Conservation (phyloP, 2,329 filamentous ascomycete species). For the Pestalotiopsis fici region DNA sequence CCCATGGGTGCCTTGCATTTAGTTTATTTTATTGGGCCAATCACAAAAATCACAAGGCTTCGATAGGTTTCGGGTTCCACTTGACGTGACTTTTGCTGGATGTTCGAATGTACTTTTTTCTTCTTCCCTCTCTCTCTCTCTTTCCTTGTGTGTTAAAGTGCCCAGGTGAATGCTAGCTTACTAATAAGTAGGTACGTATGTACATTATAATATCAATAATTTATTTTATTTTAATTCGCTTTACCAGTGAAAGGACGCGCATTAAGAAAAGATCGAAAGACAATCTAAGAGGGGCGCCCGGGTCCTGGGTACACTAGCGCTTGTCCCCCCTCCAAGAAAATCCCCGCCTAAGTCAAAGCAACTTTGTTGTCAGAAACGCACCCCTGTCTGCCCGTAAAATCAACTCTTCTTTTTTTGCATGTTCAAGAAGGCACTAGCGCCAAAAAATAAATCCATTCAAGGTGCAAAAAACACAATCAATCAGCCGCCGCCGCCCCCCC, state of each 20-base stretch:
- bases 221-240: too few relatives aligned
- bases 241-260: too few relatives aligned
- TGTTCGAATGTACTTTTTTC: neutral
- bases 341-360: conserved; percentile 28
- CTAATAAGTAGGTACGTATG: too few relatives aligned
- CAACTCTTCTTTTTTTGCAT: conserved; percentile 11
- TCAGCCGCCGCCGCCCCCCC: neutral
- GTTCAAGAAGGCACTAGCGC: conserved; percentile 1
- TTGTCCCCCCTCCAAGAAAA: conserved; percentile 11
- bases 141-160: too few relatives aligned
- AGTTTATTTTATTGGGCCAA: neutral
- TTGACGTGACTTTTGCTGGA: neutral
- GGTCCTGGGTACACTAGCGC: neutral
- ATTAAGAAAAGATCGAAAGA: too few relatives aligned
- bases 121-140: neutral
- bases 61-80: neutral
- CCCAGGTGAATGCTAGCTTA: too few relatives aligned
- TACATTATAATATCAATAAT: too few relatives aligned
- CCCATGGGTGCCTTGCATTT: neutral
- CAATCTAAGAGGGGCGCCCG: too few relatives aligned
- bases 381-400: conserved; percentile 30
- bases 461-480: conserved; percentile 5
- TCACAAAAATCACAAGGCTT: conserved; percentile 27
- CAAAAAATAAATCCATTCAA: neutral
- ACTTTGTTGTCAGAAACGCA: conserved; percentile 28